Percentiles rank a stretch among this genome's conserved stretches.
Conservation (phyloP, 306 rosid genomes). For the Arachis stenosperma region DNA sequence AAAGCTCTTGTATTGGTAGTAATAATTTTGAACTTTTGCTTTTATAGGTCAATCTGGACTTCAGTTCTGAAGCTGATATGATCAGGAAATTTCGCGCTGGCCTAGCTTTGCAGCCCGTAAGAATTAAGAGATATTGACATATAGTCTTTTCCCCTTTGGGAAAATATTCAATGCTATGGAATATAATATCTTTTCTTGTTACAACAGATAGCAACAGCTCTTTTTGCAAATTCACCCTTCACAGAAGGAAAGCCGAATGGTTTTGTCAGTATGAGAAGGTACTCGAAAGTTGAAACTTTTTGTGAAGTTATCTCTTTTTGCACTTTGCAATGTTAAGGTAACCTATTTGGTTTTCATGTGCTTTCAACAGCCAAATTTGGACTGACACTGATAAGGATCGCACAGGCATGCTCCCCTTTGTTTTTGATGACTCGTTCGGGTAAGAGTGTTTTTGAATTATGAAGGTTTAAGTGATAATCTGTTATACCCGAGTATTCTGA, state of each 20-base stretch:
- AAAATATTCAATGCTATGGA: slow-evolving; percentile 27
- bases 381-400: slow-evolving; percentile 90
- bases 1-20: slow-evolving; percentile 17
- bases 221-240: slow-evolving; percentile 97
- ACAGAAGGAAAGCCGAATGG: slow-evolving; percentile 96
- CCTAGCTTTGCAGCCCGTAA: slow-evolving; percentile 96
- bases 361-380: slow-evolving; percentile 83
- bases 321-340: slow-evolving; percentile 26
- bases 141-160: slow-evolving; percentile 16
- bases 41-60: slow-evolving; percentile 92
- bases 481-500: slow-evolving; percentile 24
- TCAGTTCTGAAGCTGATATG: slow-evolving; percentile 94
- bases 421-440: slow-evolving; percentile 93
- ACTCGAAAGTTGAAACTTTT: slow-evolving; percentile 19
- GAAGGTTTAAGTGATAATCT: slow-evolving; percentile 4
- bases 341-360: slow-evolving; percentile 33
- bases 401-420: slow-evolving; percentile 96
- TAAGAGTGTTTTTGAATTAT: slow-evolving; percentile 42
- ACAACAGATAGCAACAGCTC: slow-evolving; percentile 96
- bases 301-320: slow-evolving; percentile 31
- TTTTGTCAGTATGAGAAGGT: slow-evolving; percentile 96
- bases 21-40: slow-evolving; percentile 31
- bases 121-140: slow-evolving; percentile 51
- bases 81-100: slow-evolving; percentile 93
- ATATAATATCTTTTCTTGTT: slow-evolving; percentile 43